Conservation (phyloP, 495 filamentous ascomycete genomes). For the Choiromyces venosus region DNA sequence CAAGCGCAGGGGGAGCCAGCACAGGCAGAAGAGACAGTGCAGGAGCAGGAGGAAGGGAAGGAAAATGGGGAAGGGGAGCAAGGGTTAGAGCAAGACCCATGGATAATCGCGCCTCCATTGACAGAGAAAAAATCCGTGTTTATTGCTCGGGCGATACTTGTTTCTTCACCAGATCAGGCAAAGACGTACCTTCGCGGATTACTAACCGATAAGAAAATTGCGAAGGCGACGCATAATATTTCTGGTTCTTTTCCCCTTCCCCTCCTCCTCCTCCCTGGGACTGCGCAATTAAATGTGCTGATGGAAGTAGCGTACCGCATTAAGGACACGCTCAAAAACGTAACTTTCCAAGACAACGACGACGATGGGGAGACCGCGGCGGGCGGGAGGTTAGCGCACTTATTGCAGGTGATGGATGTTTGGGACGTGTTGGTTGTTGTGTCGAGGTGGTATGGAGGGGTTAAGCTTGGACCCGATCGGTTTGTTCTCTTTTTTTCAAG, state of each 20-base stretch:
- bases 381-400: slow-evolving; percentile 72
- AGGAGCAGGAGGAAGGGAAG: slow-evolving; percentile 18
- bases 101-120: slow-evolving; percentile 65
- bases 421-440: slow-evolving; percentile 94
- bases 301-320: slow-evolving; percentile 53
- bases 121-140: slow-evolving; percentile 86
- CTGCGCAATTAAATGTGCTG: neutral
- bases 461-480: slow-evolving; percentile 77
- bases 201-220: slow-evolving; percentile 73
- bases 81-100: slow-evolving; percentile 44
- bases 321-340: slow-evolving; percentile 39
- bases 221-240: slow-evolving; percentile 89
- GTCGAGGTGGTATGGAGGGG: slow-evolving; percentile 88
- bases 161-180: slow-evolving; percentile 63
- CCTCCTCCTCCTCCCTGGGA: neutral
- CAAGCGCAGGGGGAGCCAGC: slow-evolving; percentile 8
- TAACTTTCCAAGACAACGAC: slow-evolving; percentile 79
- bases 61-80: slow-evolving; percentile 19
- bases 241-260: slow-evolving; percentile 44
- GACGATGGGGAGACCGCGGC: slow-evolving; percentile 97
- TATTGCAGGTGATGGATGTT: slow-evolving; percentile 91
- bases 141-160: slow-evolving; percentile 64
- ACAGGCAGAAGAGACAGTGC: slow-evolving; percentile 18
- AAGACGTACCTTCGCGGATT: slow-evolving; percentile 64
- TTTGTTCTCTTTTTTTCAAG: neutral